Evolutionary conservation across 2,329 filamentous ascomycete species (phyloP), one percentile per base, ranked within the genome.

Genomic region (Ophiostoma novo-ulmi): DNA sequence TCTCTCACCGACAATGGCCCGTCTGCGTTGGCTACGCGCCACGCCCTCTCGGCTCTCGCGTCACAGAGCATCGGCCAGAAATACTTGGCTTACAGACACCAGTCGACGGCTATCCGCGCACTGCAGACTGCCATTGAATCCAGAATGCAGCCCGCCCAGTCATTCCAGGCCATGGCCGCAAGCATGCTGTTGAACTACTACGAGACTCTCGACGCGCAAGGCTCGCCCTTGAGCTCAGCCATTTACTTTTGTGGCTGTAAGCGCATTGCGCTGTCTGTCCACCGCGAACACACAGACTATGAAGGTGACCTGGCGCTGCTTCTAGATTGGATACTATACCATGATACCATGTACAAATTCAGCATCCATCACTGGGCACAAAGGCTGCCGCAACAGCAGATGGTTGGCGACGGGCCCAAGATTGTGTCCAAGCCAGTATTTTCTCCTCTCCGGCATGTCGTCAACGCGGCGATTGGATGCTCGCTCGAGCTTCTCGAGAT

Each of bases 301-400:
- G 70, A 73, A 6, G 74, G 74, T 39, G 74, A 75, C 35, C 39
- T 64, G 13, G 74, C 74, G 3, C 68, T 74, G 14, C 69, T 75
- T 1, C 68, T 75, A 2, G 74, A 75, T 63, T 75, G 74, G 74
- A 66, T 75, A 1, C 73, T 74, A n/a, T 75, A 74, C 67, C 71
- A 73, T 11, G 74, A 74, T 61, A 71, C 69, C 26, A 35, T 75
- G 63, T 74, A 75, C 70, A 75, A 75, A 67, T 75, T 75, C 10
- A 74, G 74, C 68, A 71, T 73, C 41, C 71, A 73, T 48, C 74
- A 75, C 71, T 75, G 74, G 74, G 20, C 17, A 11, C 44, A 72
- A 31, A 66, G 71, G 14, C 41, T 70, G 2, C 31, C 69, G 6
- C 48, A 72, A 35, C 71, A 72, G 44, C 64, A 68, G 4, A 44